A percentile compares a stretch with the other conserved stretches of the same genome.
These are phyloP conservation scores for Ogataea glucozyma DNA, from an alignment of 805 yeast species.

Conservation along the genomic window DNA sequence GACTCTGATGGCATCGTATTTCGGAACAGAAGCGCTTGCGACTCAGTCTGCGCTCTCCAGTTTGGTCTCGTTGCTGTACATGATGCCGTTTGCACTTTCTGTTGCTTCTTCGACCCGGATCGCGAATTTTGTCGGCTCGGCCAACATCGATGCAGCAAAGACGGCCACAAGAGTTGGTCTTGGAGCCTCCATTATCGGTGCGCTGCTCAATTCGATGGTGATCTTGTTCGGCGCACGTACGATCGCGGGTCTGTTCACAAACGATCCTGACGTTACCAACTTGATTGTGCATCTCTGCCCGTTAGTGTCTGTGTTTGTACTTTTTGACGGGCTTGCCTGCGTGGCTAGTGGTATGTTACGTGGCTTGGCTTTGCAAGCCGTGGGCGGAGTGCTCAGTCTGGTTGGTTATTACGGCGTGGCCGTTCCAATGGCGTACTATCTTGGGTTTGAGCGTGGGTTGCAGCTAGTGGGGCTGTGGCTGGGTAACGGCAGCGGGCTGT, in stretches of 20 bases:
- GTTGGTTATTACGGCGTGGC: conserved; percentile 72
- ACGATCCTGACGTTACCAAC: conserved; percentile 56
- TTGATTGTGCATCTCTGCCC: conserved; percentile 61
- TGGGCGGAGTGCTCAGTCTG: conserved; percentile 71
- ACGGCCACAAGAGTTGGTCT: conserved; percentile 46
- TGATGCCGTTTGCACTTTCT: conserved; percentile 58
- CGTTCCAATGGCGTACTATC: conserved; percentile 60
- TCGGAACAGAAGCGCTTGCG: conserved; percentile 55
- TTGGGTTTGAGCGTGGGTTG: conserved; percentile 52
- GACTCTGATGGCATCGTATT: conserved; percentile 51
- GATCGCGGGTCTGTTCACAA: conserved; percentile 61
- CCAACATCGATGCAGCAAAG: conserved; percentile 33
- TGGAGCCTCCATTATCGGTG: conserved; percentile 36
- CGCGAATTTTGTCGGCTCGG: conserved; percentile 53
- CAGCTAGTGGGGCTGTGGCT: conserved; percentile 70
- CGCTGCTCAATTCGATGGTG: conserved; percentile 42
- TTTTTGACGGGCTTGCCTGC: conserved; percentile 69
- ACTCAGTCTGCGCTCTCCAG: conserved; percentile 58
- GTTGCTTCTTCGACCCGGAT: conserved; percentile 57
- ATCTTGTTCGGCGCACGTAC: conserved; percentile 47
- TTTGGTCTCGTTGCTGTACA: conserved; percentile 51
- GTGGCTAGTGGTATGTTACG: conserved; percentile 73
- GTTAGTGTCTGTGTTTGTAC: conserved; percentile 61
- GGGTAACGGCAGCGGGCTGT: conserved; percentile 67
- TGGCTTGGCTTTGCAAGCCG: conserved; percentile 73